Evolutionary conservation across 805 yeast species (phyloP).

Genomic region (Wickerhamomyces queroliae): DNA sequence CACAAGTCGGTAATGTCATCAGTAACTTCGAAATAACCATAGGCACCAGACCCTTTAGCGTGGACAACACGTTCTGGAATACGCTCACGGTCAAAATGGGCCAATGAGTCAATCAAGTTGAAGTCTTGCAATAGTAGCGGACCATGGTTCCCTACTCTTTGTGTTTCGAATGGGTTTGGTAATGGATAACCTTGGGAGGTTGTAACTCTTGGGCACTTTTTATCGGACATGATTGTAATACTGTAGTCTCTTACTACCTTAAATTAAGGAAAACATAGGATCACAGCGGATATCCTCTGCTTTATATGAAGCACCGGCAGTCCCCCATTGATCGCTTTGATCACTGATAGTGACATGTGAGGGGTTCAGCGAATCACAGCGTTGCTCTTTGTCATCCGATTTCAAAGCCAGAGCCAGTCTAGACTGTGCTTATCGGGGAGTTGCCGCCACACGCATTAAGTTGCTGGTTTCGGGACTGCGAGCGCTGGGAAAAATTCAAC

Average conservation of each 20-base stretch:
- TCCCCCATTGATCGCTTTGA: background rate
- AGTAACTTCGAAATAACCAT: constrained; percentile 80
- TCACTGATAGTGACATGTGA: constrained; percentile 2
- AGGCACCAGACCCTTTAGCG: constrained; percentile 92
- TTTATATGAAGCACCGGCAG: background rate
- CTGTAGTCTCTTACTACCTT: background rate
- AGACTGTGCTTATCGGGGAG: too few relatives aligned
- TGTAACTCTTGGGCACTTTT: constrained; percentile 46
- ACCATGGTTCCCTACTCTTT: constrained; percentile 69
- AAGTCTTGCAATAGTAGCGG: constrained; percentile 80
- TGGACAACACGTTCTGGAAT: constrained; percentile 92
- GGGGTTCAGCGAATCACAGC: constrained; percentile 15
- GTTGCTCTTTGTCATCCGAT: constrained; percentile 14
- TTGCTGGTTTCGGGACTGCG: too few relatives aligned
- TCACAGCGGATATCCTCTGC: background rate
- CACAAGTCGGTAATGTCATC: constrained; percentile 76
- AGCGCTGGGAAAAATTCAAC: too few relatives aligned
- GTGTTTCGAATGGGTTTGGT: constrained; percentile 70
- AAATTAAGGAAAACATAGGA: background rate
- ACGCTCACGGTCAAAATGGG: constrained; percentile 87
- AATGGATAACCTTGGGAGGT: constrained; percentile 76
- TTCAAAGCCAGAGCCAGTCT: too few relatives aligned
- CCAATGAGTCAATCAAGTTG: constrained; percentile 71
- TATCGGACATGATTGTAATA: constrained; percentile 5
- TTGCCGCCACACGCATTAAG: too few relatives aligned